Evolutionary conservation across 345 rosid genomes (phyloP), one percentile per base, ranked within the genome.

Genomic region (Carallia pectinifolia): DNA sequence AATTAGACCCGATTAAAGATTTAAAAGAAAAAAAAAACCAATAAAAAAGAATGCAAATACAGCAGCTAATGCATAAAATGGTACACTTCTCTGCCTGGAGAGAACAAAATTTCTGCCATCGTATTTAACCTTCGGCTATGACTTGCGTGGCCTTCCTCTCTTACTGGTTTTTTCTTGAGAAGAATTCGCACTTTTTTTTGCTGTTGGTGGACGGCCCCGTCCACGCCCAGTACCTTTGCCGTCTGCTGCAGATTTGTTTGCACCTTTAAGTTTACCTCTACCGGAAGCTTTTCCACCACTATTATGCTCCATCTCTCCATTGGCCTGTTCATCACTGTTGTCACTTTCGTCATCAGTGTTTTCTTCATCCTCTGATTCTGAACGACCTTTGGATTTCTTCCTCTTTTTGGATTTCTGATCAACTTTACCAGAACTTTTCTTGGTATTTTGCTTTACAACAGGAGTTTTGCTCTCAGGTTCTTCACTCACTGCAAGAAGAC

Each of bases 71-170:
- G 73, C 52, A 38, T 27, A 66, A 64, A 52, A 61, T 58, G 33
- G 38, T 71, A 71, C 75, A 74, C 54, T 71, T 60, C 71, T 70
- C 82, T 33, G 40, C 70, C n/a, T 18, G 0, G 52, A 68, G 76
- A 74, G 52, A 72, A 58, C 74, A 76, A 73, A 79, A 76, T 61
- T 82, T 74, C 64, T 29, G 30, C 29, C 30, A 30, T 65, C 59
- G 15, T 2, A 7, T 1, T 33, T 12, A 59, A 19, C 2, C 52
- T 2, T 23, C 8, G 53, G 64, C 75, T 58, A 91, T 3, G 86
- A 68, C 87, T 85, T 89, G 2, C 92, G 86, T 9, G 94, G 92
- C 71, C 97, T 83, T 68, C 98, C 97, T 79, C 92, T 83, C 80
- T 74, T 89, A 17, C 92, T 89, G 3, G 81, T 38, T 77, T 83